phyloP scores from a whole-genome alignment of 108 stramenopile genomes.

The Nitzschia putrida region DNA sequence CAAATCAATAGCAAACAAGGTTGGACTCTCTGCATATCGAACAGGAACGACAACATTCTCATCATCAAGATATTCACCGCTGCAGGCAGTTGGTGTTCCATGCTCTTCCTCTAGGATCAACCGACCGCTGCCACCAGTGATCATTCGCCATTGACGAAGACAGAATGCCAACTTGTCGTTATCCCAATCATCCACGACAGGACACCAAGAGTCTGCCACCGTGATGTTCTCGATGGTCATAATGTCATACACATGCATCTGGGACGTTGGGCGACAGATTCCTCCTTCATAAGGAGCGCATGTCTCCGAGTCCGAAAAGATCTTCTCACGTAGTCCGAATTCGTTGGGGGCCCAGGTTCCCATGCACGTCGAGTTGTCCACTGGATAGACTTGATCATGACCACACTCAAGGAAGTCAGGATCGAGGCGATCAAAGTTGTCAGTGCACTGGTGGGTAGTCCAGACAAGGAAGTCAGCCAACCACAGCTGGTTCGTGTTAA shows the following conservation, averaged over 20 bases:
- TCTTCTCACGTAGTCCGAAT: conserved; percentile 29
- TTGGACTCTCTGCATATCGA: conserved; percentile 31
- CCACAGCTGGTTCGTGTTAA: conserved; percentile 48
- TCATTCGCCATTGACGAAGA: conserved; percentile 39
- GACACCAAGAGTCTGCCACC: conserved; percentile 29
- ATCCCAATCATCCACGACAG: conserved; percentile 38
- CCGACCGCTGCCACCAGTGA: conserved; percentile 40
- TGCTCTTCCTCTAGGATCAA: conserved; percentile 26
- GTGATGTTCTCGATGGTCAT: conserved; percentile 1
- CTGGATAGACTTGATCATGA: conserved; percentile 28
- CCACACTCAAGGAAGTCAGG: conserved; percentile 39
- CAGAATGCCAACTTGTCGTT: conserved; percentile 46
- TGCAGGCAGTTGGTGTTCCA: conserved; percentile 31
- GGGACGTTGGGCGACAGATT: conserved; percentile 36
- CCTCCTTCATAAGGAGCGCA: conserved; percentile 45
- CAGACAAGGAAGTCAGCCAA: conserved; percentile 47
- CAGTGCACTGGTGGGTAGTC: conserved; percentile 38
- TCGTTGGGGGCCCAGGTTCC: conserved; percentile 39
- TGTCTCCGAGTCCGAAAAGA: conserved; percentile 6
- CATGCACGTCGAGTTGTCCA: conserved; percentile 26
- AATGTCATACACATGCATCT: conserved; percentile 38
- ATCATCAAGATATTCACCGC: conserved; percentile 39
- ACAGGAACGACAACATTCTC: conserved; percentile 34
- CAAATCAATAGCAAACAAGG: conserved; percentile 38
- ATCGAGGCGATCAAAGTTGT: conserved; percentile 41